Conservation (phyloP, 495 filamentous ascomycete genomes). For the Umbilicaria muhlenbergii region DNA sequence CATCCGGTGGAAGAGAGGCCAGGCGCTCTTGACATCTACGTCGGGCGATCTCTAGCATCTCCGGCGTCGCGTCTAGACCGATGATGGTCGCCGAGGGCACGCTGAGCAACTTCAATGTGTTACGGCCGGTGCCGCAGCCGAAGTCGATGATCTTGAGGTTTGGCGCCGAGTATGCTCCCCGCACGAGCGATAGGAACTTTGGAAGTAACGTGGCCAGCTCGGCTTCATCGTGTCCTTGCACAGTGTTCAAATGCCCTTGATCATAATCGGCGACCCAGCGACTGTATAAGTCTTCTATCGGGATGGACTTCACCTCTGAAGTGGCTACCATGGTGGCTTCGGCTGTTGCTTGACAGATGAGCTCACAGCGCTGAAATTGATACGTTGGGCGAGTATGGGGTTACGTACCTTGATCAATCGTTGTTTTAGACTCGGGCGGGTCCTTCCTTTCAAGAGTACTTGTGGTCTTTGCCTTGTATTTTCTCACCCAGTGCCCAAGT, state of each 20-base stretch:
- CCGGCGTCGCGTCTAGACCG: slow-evolving; percentile 33
- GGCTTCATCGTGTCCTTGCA: slow-evolving; percentile 51
- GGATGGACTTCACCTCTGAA: too few relatives aligned
- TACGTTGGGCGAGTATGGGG: too few relatives aligned
- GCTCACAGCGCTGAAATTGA: too few relatives aligned
- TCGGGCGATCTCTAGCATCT: slow-evolving; percentile 42
- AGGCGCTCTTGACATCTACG: slow-evolving; percentile 5
- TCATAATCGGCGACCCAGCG: slow-evolving; percentile 46
- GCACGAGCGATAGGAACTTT: slow-evolving; percentile 27
- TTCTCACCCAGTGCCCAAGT: too few relatives aligned
- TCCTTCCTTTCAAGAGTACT: too few relatives aligned
- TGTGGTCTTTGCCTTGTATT: too few relatives aligned
- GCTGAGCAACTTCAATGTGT: slow-evolving; percentile 40
- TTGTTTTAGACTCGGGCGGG: too few relatives aligned
- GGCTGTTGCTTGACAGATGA: too few relatives aligned
- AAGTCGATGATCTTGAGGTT: slow-evolving; percentile 36
- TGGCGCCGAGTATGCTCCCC: slow-evolving; percentile 5
- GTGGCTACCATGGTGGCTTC: too few relatives aligned
- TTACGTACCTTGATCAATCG: too few relatives aligned
- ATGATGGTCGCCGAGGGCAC: slow-evolving; percentile 20
- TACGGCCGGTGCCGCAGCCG: slow-evolving; percentile 58
- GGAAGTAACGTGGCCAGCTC: slow-evolving; percentile 41
- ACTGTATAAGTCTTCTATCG: slow-evolving; percentile 14
- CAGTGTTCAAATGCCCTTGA: slow-evolving; percentile 49
- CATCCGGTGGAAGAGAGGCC: background rate